These are phyloP conservation scores for Stagonosporopsis cucurbitacearum DNA, from an alignment of 2,329 filamentous ascomycete species.

Conservation along the genomic window DNA sequence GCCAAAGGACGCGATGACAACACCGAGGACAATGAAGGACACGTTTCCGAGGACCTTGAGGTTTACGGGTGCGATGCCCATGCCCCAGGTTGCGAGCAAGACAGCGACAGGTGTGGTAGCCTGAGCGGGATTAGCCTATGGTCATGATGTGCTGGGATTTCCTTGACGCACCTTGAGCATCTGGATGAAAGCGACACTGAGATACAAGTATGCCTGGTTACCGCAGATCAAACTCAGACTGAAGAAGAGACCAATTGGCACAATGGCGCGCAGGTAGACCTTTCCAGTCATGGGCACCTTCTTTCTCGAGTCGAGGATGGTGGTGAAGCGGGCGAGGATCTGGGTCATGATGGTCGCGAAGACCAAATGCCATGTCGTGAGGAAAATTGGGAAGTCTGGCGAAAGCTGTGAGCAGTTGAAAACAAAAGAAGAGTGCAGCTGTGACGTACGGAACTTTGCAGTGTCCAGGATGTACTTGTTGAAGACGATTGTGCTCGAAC, in stretches of 20 bases:
- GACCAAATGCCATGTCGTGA: slow-evolving; percentile 87
- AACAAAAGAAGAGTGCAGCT: not conserved
- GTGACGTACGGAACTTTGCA: slow-evolving; percentile 76
- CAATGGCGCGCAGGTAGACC: slow-evolving; percentile 90
- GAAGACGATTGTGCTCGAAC: slow-evolving; percentile 95
- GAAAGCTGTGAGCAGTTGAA: slow-evolving; percentile 36
- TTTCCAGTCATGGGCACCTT: slow-evolving; percentile 96
- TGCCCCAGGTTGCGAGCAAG: slow-evolving; percentile 84
- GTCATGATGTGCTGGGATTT: too few species aligned
- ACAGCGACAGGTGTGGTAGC: slow-evolving; percentile 95
- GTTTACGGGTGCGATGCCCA: slow-evolving; percentile 84
- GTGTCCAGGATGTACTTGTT: slow-evolving; percentile 98
- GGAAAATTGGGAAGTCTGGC: slow-evolving; percentile 64
- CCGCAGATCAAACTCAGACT: slow-evolving; percentile 94
- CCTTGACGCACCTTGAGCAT: slow-evolving; percentile 84
- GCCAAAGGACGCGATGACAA: slow-evolving; percentile 91
- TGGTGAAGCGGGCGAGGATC: slow-evolving; percentile 87
- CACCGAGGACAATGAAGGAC: slow-evolving; percentile 91
- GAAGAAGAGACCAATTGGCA: slow-evolving; percentile 96
- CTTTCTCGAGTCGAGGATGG: slow-evolving; percentile 89
- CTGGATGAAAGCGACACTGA: slow-evolving; percentile 96
- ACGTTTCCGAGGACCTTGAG: slow-evolving; percentile 90
- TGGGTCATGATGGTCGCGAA: slow-evolving; percentile 97
- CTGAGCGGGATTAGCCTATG: slow-evolving; percentile 52
- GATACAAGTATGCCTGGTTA: slow-evolving; percentile 93